Evolutionary conservation across 352 stramenopile genomes (phyloP).

Genomic region (Globisporangium ultimum): DNA sequence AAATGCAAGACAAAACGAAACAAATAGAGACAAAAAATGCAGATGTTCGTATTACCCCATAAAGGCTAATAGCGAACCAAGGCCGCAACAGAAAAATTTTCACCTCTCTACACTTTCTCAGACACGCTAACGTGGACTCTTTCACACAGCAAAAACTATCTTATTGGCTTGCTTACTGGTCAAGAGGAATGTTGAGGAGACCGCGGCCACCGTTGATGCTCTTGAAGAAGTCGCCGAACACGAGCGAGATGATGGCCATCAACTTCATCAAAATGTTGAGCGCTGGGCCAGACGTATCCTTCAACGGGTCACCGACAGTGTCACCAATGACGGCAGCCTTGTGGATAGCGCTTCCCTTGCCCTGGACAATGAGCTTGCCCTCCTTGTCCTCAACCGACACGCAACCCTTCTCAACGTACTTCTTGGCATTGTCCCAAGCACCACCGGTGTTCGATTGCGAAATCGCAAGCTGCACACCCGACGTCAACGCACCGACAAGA

Average conservation of each 20-base stretch:
- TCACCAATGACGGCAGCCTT: slow-evolving; percentile 98
- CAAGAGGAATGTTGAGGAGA: slow-evolving; percentile 84
- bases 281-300: slow-evolving; percentile 99
- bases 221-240: slow-evolving; percentile 99
- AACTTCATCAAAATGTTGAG: slow-evolving; percentile 99
- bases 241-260: slow-evolving; percentile 98
- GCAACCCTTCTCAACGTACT: slow-evolving; percentile 98
- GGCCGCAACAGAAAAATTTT: not conserved
- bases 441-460: slow-evolving; percentile 99
- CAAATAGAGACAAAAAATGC: not conserved
- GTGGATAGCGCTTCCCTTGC: slow-evolving; percentile 97
- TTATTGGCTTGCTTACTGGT: slow-evolving; percentile 8
- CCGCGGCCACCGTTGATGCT: slow-evolving; percentile 95
- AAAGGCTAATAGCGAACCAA: not conserved
- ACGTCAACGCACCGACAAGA: slow-evolving; percentile 95
- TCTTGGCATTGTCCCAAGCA: slow-evolving; percentile 99
- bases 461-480: slow-evolving; percentile 97
- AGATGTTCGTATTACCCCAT: slow-evolving; percentile 1
- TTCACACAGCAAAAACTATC: slow-evolving; percentile 8
- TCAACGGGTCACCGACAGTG: slow-evolving; percentile 99
- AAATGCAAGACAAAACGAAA: not conserved
- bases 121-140: not conserved
- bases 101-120: not conserved
- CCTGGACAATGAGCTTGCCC: slow-evolving; percentile 87
- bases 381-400: slow-evolving; percentile 90